These are phyloP conservation scores for Umbilicaria muhlenbergii DNA, from an alignment of 495 filamentous ascomycete genomes.

Conservation along the genomic window DNA sequence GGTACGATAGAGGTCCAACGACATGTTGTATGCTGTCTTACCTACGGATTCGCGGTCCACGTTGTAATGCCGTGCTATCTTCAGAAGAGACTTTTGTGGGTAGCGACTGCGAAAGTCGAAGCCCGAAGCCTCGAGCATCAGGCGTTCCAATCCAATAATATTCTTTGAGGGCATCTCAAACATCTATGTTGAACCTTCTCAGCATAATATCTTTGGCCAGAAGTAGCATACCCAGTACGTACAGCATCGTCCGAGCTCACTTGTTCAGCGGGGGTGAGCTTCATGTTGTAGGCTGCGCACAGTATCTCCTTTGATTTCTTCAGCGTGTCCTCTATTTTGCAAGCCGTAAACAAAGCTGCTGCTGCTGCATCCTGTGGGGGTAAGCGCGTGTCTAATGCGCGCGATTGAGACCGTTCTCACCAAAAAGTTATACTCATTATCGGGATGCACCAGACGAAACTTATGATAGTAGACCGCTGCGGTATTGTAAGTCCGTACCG, in stretches of 20 bases:
- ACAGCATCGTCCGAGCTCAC: constrained; percentile 74
- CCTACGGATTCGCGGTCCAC: constrained; percentile 39
- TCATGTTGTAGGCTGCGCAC: constrained; percentile 77
- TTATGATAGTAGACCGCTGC: constrained; percentile 78
- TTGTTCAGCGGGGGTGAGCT: constrained; percentile 50
- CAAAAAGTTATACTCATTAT: constrained; percentile 48
- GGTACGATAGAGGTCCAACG: constrained; percentile 80
- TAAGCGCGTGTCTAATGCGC: no score
- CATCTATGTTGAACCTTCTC: constrained; percentile 27
- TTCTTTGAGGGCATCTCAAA: constrained; percentile 63
- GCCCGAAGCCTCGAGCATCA: constrained; percentile 82
- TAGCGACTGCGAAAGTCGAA: constrained; percentile 92
- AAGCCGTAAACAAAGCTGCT: constrained; percentile 77
- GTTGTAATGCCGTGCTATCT: constrained; percentile 43
- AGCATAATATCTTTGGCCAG: background rate
- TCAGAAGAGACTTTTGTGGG: constrained; percentile 68
- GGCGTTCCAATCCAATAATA: constrained; percentile 76
- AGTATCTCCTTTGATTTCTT: constrained; percentile 93
- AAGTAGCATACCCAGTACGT: constrained; percentile 7
- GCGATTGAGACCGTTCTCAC: constrained; percentile 15
- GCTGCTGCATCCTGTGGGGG: constrained; percentile 57
- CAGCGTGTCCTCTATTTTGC: constrained; percentile 94
- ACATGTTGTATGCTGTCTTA: constrained; percentile 58
- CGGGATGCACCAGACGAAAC: constrained; percentile 65
- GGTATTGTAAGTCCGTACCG: constrained; percentile 71